These are phyloP conservation scores for Echites panduratus DNA, from an alignment of 257 asterid species.

Conservation along the genomic window DNA sequence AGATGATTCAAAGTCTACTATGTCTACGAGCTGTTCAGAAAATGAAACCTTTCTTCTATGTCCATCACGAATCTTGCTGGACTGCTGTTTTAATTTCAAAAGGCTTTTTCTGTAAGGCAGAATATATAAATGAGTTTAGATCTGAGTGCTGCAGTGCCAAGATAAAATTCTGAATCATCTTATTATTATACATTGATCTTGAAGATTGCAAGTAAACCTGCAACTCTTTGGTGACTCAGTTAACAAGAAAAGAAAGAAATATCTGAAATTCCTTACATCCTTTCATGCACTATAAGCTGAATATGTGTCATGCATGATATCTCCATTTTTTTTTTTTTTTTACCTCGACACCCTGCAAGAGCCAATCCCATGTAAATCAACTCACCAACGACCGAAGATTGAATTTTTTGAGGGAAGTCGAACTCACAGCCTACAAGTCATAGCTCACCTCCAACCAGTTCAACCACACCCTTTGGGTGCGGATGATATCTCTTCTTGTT, in stretches of 20 bases:
- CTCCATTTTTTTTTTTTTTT: no score
- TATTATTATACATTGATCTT: background rate
- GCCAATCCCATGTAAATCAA: no score
- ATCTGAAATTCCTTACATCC: background rate
- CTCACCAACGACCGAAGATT: no score
- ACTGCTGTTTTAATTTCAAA: slow-evolving; percentile 21
- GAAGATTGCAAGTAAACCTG: background rate
- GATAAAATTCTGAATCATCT: background rate
- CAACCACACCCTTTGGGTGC: no score
- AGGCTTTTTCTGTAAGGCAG: slow-evolving; percentile 21
- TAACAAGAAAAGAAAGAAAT: background rate
- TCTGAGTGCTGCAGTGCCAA: background rate
- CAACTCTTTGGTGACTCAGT: background rate
- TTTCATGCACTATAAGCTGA: background rate
- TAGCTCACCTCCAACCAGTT: no score
- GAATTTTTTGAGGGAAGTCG: no score
- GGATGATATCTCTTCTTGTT: background rate
- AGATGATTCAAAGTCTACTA: slow-evolving; percentile 20
- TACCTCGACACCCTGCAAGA: no score
- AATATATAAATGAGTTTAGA: slow-evolving; percentile 2
- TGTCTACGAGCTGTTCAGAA: slow-evolving; percentile 30
- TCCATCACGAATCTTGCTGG: slow-evolving; percentile 25
- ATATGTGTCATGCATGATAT: no score
- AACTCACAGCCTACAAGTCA: no score
- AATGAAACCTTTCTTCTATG: slow-evolving; percentile 53